phyloP scores from a whole-genome alignment of 805 yeast species.

The Yamadazyma endophytica region DNA sequence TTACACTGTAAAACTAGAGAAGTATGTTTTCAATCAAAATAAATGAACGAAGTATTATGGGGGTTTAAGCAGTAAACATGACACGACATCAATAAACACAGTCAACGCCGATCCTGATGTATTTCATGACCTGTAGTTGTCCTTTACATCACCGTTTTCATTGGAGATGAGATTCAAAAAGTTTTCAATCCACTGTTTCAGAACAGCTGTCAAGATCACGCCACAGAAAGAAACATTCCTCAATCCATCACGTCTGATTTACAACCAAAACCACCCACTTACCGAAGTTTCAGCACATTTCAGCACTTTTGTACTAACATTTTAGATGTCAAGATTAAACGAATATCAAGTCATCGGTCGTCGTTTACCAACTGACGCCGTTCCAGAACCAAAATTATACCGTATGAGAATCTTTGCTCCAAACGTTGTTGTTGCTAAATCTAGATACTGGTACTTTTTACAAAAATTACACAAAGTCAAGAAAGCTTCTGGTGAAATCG shows the following conservation, averaged over 20 bases:
- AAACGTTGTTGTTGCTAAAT: slow-evolving; percentile 98
- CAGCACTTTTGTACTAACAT: slow-evolving; percentile 19
- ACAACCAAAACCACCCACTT: background rate
- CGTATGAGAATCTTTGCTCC: slow-evolving; percentile 99
- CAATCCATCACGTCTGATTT: background rate
- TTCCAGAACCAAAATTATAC: slow-evolving; percentile 99
- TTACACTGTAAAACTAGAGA: slow-evolving; percentile 9
- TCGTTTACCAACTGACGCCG: slow-evolving; percentile 98
- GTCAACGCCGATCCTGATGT: background rate
- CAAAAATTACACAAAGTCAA: slow-evolving; percentile 99
- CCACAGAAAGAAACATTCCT: background rate
- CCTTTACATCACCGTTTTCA: too few species aligned
- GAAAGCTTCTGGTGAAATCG: slow-evolving; percentile 99
- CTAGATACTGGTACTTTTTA: slow-evolving; percentile 99
- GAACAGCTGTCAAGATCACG: too few species aligned
- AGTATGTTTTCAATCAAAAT: slow-evolving; percentile 7
- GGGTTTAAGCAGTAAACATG: background rate
- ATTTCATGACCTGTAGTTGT: background rate
- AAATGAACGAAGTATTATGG: background rate
- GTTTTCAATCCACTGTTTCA: background rate
- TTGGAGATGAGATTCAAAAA: too few species aligned
- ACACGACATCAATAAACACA: background rate
- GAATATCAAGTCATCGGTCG: slow-evolving; percentile 99
- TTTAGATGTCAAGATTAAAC: slow-evolving; percentile 83
- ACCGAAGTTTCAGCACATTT: background rate